Evolutionary conservation across 1,139 yeast genomes (phyloP), one percentile per base, ranked within the genome.

Genomic region (Scheffersomyces segobiensis): DNA sequence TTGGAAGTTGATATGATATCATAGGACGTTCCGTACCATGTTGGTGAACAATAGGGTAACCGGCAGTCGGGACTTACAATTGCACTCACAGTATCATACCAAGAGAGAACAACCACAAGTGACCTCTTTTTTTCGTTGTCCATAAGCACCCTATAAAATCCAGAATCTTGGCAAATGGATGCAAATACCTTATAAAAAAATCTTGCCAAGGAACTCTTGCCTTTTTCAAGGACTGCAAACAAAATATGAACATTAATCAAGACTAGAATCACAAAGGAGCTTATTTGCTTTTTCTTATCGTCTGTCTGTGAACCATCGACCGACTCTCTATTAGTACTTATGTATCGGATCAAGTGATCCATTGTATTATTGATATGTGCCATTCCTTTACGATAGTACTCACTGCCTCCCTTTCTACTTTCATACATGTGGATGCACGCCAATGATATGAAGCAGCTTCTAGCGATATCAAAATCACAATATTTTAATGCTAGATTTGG

Each of bases 11-110:
- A 81, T 48, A 39, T 10, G 18, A 26, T 22, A 52, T 77, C 79
- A 20, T 67, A 64, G 49, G 71, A 71, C 2, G 77, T 70, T 1
- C 87, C 87, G 63, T 81, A 83, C 86, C 86, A 83, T 46, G 70
- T 75, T 2, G 82, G 81, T 32, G 75, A 77, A 66, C 86, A 82
- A 61, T 71, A 82, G 0, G 87, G 87, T 26, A 80, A 62, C 21
- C 87, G 68, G 60, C 82, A 82, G 66, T 83, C 87, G 0, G 87
- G 84, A 0, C 86, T 80, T 0, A 80, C 82, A n/a, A 83, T 71
- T 0, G 87, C 84, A 49, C 82, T 70, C 1, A 83, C 81, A 0
- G 87, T 83, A 63, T 84, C 87, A 65, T 81, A 83, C 87, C 87
- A 83, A 1, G 86, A 78, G 5, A 84, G 65, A 17, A 81, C 84